Conservation (phyloP, 179 eudicot genomes). For the Beta macrorhiza region DNA sequence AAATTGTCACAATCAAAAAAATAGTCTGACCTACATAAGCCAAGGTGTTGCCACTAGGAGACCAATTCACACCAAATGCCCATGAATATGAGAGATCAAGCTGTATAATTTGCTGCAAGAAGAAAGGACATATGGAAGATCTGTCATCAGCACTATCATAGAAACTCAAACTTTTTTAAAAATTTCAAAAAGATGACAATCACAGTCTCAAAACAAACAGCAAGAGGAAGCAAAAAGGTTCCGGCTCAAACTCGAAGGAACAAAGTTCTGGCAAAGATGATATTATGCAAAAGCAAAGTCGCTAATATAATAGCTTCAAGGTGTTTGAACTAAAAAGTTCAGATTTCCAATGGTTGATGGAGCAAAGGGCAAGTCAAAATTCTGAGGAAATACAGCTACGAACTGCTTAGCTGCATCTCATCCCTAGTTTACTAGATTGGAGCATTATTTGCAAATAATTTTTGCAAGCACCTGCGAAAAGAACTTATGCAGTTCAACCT, state of each 20-base stretch:
- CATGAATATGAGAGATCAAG: slow-evolving; percentile 95
- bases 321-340: neutral
- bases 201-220: neutral
- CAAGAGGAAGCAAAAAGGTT: neutral
- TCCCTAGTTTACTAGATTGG: neutral
- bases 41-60: slow-evolving; percentile 93
- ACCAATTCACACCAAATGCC: slow-evolving; percentile 98
- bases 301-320: neutral
- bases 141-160: slow-evolving; percentile 1
- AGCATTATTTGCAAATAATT: neutral
- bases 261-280: neutral
- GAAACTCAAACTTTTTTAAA: neutral
- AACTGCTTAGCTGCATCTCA: neutral
- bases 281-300: no score
- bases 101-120: slow-evolving; percentile 89
- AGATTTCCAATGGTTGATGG: neutral
- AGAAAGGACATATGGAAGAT: slow-evolving; percentile 2
- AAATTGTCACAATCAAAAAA: slow-evolving; percentile 9
- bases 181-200: neutral
- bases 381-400: neutral
- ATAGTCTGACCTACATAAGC: slow-evolving; percentile 89
- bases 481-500: neutral
- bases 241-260: neutral
- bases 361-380: neutral
- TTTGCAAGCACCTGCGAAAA: neutral